A percentile compares a stretch with the other conserved stretches of the same genome.
Evolutionary conservation across 345 rosid genomes (phyloP).

Genomic region (Populus pruinosa): DNA sequence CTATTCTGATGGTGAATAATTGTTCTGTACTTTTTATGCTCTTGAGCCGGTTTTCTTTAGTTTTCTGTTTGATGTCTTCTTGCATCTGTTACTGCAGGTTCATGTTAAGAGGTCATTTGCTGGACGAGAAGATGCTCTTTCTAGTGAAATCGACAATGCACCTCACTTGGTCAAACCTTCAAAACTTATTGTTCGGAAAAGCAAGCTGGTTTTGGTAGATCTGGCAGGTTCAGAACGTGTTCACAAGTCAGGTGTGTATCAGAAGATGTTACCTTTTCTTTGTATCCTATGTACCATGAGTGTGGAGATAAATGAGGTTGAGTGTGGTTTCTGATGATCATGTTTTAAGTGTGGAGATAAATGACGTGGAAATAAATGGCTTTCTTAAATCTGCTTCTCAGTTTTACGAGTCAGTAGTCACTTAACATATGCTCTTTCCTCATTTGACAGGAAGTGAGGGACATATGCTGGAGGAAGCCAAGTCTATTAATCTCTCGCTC

Average conservation of each 20-base stretch:
- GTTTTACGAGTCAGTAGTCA: neutral
- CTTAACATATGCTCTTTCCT: neutral
- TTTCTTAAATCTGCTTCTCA: neutral
- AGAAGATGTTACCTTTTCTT: neutral
- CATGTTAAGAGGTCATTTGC: conserved; percentile 26
- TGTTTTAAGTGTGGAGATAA: neutral
- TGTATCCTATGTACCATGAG: neutral
- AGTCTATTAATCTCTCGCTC: conserved; percentile 32
- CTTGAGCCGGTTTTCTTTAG: neutral
- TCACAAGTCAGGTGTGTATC: conserved; percentile 29
- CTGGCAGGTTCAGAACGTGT: conserved; percentile 39
- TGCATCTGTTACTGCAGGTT: conserved; percentile 18
- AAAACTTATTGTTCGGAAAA: conserved; percentile 28
- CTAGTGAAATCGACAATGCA: conserved; percentile 17
- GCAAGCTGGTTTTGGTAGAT: conserved; percentile 36
- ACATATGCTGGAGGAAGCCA: conserved; percentile 36
- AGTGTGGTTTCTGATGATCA: neutral
- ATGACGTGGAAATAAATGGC: neutral
- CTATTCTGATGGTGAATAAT: conserved; percentile 29
- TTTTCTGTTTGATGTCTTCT: neutral
- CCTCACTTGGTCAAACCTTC: conserved; percentile 31
- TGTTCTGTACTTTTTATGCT: neutral
- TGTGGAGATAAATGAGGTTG: neutral
- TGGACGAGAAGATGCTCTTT: conserved; percentile 19
- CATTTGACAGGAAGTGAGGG: conserved; percentile 33